A percentile compares a stretch with the other conserved stretches of the same genome.
These are phyloP conservation scores for Thuidium tamariscinum DNA, from an alignment of 225 moss, liverwort and hornwort genomes.

Conservation along the genomic window DNA sequence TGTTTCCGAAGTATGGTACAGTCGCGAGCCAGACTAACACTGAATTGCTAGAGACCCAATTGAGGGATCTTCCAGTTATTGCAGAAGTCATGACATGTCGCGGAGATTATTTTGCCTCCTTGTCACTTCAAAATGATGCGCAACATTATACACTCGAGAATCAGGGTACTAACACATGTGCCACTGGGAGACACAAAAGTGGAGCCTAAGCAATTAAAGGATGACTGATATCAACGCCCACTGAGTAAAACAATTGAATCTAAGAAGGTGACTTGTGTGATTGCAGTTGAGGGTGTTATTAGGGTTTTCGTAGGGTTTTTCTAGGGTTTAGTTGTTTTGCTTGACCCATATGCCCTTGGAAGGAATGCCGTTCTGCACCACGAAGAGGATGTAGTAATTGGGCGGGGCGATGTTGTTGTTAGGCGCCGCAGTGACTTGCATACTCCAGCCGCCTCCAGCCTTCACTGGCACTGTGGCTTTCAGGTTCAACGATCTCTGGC, in stretches of 20 bases:
- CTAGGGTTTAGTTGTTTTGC: not conserved
- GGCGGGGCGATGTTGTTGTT: constrained; percentile 43
- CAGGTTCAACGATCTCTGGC: constrained; percentile 45
- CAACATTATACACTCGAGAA: not conserved
- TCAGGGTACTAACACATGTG: not conserved
- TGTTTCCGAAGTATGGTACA: not conserved
- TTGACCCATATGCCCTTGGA: constrained; percentile 44
- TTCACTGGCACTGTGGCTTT: constrained; percentile 23
- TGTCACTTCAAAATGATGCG: not conserved
- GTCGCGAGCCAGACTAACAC: not conserved
- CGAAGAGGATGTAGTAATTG: constrained; percentile 49
- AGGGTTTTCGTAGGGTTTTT: not conserved
- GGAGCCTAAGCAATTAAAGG: not conserved
- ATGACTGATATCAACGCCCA: not conserved
- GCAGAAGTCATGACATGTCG: not conserved
- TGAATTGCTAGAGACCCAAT: not conserved
- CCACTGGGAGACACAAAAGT: not conserved
- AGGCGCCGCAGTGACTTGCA: constrained; percentile 32
- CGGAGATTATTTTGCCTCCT: not conserved
- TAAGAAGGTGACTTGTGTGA: not conserved
- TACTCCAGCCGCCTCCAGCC: constrained; percentile 13
- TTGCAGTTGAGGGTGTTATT: not conserved
- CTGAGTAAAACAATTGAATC: not conserved
- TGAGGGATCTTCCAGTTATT: not conserved
- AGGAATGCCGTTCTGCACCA: constrained; percentile 60